These are phyloP conservation scores for Jatropha multifida DNA, from an alignment of 441 rosid genomes.

Conservation along the genomic window DNA sequence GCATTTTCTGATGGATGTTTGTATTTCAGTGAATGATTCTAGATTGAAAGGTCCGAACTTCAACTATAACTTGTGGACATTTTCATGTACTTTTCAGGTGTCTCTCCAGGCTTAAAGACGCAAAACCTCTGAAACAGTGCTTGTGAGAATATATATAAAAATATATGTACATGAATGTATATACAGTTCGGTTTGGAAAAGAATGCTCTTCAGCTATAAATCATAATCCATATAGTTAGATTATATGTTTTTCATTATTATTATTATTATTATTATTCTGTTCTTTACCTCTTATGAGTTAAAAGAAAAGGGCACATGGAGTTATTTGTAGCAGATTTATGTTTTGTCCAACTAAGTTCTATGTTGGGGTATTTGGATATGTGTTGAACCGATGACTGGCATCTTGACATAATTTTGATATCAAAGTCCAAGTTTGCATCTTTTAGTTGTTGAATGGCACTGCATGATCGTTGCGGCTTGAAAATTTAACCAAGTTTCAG, in stretches of 20 bases:
- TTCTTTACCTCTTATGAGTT: too few species aligned
- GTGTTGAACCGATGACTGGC: too few species aligned
- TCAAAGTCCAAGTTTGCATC: too few species aligned
- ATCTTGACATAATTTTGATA: too few species aligned
- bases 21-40: neutral
- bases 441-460: too few species aligned
- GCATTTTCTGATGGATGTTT: neutral
- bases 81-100: constrained; percentile 24
- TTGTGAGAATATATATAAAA: neutral
- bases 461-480: too few species aligned
- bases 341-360: too few species aligned
- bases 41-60: neutral
- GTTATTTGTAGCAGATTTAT: too few species aligned
- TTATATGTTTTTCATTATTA: neutral
- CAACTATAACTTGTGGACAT: neutral
- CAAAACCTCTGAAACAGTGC: neutral
- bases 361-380: too few species aligned
- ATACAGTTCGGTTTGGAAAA: constrained; percentile 14
- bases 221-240: neutral
- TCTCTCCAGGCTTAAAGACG: neutral
- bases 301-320: too few species aligned
- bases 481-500: too few species aligned
- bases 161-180: constrained; percentile 12
- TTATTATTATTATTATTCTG: neutral
- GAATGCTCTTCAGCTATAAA: constrained; percentile 13